phyloP scores from a whole-genome alignment of 148 eudicot species.

The Linanthus parryae region DNA sequence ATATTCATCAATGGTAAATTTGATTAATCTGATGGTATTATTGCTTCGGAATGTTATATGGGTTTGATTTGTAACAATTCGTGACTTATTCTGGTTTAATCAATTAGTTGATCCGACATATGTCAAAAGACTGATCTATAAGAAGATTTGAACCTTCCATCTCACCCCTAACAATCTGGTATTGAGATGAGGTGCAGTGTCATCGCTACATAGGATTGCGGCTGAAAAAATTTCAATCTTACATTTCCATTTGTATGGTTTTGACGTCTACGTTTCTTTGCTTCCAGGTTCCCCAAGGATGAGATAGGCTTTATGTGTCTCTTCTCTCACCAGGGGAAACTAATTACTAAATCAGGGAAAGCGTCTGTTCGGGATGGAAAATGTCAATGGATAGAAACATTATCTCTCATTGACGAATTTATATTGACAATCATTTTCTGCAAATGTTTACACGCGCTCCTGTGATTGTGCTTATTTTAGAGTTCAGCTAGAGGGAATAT shows the following conservation, averaged over 20 bases:
- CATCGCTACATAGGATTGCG: not conserved
- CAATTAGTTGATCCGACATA: too few relatives aligned
- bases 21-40: too few relatives aligned
- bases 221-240: not conserved
- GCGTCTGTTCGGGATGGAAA: constrained; percentile 53
- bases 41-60: too few relatives aligned
- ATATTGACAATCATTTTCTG: too few relatives aligned
- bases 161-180: not conserved
- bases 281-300: constrained; percentile 76
- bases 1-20: too few relatives aligned
- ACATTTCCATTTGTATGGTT: not conserved
- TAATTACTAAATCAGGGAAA: constrained; percentile 50
- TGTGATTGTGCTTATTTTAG: constrained; percentile 30
- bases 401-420: constrained; percentile 12
- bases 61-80: too few relatives aligned
- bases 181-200: not conserved
- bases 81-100: too few relatives aligned
- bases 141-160: too few relatives aligned
- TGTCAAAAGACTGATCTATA: too few relatives aligned
- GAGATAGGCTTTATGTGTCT: constrained; percentile 74
- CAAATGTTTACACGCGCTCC: too few relatives aligned
- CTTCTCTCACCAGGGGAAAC: constrained; percentile 54
- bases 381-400: constrained; percentile 68
- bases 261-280: constrained; percentile 1
- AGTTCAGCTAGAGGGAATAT: constrained; percentile 66